Evolutionary conservation across 768 basidiomycete genomes (phyloP).

Genomic region (Favolaschia claudopus): DNA sequence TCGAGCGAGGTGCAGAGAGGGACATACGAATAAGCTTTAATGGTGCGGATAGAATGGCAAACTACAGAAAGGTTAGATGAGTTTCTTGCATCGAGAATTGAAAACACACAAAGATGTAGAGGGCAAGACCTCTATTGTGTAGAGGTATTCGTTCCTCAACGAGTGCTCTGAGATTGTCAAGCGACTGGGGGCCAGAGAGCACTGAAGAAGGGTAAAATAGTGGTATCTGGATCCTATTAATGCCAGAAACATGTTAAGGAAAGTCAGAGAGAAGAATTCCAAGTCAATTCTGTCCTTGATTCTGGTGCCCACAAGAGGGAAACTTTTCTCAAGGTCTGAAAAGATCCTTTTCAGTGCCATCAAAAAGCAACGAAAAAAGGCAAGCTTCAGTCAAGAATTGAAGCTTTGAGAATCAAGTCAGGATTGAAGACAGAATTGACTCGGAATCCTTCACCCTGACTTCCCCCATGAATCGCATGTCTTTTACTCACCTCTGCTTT

Average conservation of each 20-base stretch:
- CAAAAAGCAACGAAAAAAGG: no score
- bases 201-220: conserved; percentile 18
- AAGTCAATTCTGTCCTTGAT: not conserved
- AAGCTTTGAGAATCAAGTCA: no score
- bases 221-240: conserved; percentile 12
- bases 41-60: conserved; percentile 58
- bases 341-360: no score
- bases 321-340: no score
- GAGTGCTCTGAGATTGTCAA: conserved; percentile 18
- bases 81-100: not conserved
- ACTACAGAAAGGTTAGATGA: not conserved
- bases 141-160: conserved; percentile 20
- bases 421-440: no score
- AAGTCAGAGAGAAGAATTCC: no score
- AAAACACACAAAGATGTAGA: conserved; percentile 21
- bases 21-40: conserved; percentile 57
- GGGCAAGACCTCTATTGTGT: conserved; percentile 11
- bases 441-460: no score
- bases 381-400: no score
- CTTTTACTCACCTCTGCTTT: no score
- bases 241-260: no score
- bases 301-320: no score
- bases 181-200: conserved; percentile 23
- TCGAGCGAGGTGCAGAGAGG: not conserved
- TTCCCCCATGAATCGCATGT: no score